Conservation (phyloP, 768 basidiomycete genomes). For the Leccinum variicolor region DNA sequence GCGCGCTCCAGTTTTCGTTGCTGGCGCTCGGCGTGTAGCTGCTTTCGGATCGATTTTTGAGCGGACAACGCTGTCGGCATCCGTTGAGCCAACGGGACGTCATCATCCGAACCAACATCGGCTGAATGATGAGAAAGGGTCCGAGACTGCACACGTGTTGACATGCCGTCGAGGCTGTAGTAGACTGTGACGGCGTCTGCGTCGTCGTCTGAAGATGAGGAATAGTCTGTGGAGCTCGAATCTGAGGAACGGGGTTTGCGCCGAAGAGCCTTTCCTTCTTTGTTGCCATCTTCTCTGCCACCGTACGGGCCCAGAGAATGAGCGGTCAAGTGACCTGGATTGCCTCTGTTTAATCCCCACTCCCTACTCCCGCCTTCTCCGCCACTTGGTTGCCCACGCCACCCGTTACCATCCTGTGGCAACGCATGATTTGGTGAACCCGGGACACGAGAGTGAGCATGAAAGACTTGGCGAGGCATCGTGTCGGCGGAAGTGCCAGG, state of each 20-base stretch:
- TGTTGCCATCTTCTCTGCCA: slow-evolving; percentile 35
- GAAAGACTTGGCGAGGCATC: slow-evolving; percentile 11
- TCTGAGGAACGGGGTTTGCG: slow-evolving; percentile 27
- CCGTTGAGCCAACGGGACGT: slow-evolving; percentile 77
- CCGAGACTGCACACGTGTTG: slow-evolving; percentile 24
- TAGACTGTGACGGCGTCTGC: slow-evolving; percentile 42
- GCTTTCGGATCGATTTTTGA: slow-evolving; percentile 73
- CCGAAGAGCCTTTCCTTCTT: slow-evolving; percentile 36
- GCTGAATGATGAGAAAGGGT: slow-evolving; percentile 18
- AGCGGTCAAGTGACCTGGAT: slow-evolving; percentile 17
- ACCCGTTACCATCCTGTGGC: slow-evolving; percentile 17
- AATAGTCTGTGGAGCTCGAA: slow-evolving; percentile 33
- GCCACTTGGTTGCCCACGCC: slow-evolving; percentile 17
- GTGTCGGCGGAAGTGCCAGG: slow-evolving; percentile 45
- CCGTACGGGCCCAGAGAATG: slow-evolving; percentile 20
- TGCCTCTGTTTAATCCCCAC: slow-evolving; percentile 8
- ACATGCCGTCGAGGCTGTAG: slow-evolving; percentile 39
- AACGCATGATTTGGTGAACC: slow-evolving; percentile 3
- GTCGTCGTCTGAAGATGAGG: slow-evolving; percentile 43
- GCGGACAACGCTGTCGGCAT: slow-evolving; percentile 83
- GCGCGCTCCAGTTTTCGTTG: slow-evolving; percentile 51
- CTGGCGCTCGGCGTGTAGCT: slow-evolving; percentile 67
- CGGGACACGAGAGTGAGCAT: not conserved
- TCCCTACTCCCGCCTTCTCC: slow-evolving; percentile 10
- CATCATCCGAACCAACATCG: slow-evolving; percentile 56